Evolutionary conservation across 2,329 filamentous ascomycete species (phyloP).

Genomic region (Xylariaceae sp.): DNA sequence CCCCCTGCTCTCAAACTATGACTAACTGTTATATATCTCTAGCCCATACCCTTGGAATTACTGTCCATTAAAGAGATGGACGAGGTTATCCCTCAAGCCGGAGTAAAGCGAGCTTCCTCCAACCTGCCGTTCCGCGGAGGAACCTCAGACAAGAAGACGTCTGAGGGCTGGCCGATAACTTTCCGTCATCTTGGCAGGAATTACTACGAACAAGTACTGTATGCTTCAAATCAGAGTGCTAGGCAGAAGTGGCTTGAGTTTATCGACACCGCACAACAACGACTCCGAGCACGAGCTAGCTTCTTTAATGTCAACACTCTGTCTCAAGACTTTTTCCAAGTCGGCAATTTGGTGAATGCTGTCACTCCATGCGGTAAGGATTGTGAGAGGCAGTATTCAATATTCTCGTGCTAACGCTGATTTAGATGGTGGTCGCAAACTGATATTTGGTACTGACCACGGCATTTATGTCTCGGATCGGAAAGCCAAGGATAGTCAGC

Average conservation of each 20-base stretch:
- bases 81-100: conserved; percentile 77
- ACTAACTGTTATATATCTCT: conserved; percentile 6
- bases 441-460: conserved; percentile 90
- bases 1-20: conserved; percentile 4
- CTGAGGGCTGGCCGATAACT: conserved; percentile 85
- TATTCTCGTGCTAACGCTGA: conserved; percentile 17
- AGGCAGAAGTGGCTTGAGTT: conserved; percentile 96
- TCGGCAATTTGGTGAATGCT: conserved; percentile 82
- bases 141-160: conserved; percentile 50
- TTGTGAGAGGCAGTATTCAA: not conserved
- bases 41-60: conserved; percentile 90
- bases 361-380: conserved; percentile 79
- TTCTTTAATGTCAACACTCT: conserved; percentile 75
- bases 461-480: conserved; percentile 91
- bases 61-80: conserved; percentile 96
- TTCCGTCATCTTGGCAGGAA: conserved; percentile 95
- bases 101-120: conserved; percentile 81
- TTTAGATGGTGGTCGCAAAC: conserved; percentile 84
- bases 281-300: conserved; percentile 77
- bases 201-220: conserved; percentile 87
- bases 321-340: conserved; percentile 54
- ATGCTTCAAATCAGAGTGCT: conserved; percentile 76
- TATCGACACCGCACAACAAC: conserved; percentile 85
- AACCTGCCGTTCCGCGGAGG: conserved; percentile 57
- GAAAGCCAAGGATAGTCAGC: conserved; percentile 75